Conservation (phyloP, 75 land plant genomes). For the Ceratopteris richardii region DNA sequence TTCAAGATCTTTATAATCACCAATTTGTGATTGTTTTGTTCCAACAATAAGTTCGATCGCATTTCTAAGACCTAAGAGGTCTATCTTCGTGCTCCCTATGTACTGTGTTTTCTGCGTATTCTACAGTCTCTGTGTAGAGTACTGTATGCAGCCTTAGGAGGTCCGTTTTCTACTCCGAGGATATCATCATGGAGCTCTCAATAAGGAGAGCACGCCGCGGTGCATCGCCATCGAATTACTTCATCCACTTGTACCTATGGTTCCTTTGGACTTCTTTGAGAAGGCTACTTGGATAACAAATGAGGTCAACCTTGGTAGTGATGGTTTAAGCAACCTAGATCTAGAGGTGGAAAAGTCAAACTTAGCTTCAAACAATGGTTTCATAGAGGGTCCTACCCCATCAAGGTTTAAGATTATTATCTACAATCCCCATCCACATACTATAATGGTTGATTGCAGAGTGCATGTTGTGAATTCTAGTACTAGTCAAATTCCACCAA, state of each 20-base stretch:
- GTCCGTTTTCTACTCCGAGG: too few relatives aligned
- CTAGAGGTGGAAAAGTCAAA: conserved; percentile 74
- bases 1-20: too few relatives aligned
- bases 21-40: too few relatives aligned
- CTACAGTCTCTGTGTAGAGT: too few relatives aligned
- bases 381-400: conserved; percentile 72
- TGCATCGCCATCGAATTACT: too few relatives aligned
- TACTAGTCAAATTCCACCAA: conserved; percentile 85
- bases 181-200: too few relatives aligned
- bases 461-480: conserved; percentile 89
- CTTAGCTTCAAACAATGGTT: conserved; percentile 86
- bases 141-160: too few relatives aligned
- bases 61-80: too few relatives aligned
- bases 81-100: too few relatives aligned
- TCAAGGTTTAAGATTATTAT: conserved; percentile 85
- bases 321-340: conserved; percentile 67
- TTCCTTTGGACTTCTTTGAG: conserved; percentile 98
- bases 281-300: conserved; percentile 89
- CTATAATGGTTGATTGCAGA: conserved; percentile 93
- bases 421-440: conserved; percentile 78
- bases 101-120: too few relatives aligned
- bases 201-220: too few relatives aligned
- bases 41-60: too few relatives aligned
- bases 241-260: conserved; percentile 60
- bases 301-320: conserved; percentile 82